Evolutionary conservation across 148 eudicot species (phyloP).

Genomic region (Diospyros kaki): DNA sequence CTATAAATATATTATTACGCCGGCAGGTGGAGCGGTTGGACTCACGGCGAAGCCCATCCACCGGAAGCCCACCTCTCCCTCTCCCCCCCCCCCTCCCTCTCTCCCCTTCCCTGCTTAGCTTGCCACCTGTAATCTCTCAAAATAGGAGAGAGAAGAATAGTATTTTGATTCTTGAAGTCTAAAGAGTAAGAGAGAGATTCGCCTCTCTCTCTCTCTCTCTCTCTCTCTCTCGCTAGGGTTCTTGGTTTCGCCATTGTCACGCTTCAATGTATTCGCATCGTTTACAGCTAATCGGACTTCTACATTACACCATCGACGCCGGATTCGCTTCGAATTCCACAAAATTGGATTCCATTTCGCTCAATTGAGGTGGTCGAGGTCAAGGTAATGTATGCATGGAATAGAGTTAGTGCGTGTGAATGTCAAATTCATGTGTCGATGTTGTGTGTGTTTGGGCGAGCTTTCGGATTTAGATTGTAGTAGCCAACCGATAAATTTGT

Average conservation of each 20-base stretch:
- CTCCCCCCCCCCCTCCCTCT: neutral
- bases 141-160: neutral
- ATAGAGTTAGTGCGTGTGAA: neutral
- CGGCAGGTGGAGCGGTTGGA: constrained; percentile 8
- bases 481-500: neutral
- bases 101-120: neutral
- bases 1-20: neutral
- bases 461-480: neutral
- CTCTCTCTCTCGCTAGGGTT: constrained; percentile 17
- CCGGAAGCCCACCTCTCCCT: neutral
- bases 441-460: neutral
- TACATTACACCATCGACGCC: neutral
- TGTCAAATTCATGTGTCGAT: neutral
- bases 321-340: neutral
- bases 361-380: constrained; percentile 7
- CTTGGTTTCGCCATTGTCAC: neutral
- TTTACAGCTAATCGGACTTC: neutral
- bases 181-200: neutral
- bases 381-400: constrained; percentile 12
- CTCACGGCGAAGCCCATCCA: neutral
- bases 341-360: constrained; percentile 8
- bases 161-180: neutral
- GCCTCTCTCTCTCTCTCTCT: constrained; percentile 1
- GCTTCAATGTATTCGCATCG: neutral
- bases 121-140: constrained; percentile 7